Conservation (phyloP, 2,329 filamentous ascomycete species). For the Hypoxylon sp. region DNA sequence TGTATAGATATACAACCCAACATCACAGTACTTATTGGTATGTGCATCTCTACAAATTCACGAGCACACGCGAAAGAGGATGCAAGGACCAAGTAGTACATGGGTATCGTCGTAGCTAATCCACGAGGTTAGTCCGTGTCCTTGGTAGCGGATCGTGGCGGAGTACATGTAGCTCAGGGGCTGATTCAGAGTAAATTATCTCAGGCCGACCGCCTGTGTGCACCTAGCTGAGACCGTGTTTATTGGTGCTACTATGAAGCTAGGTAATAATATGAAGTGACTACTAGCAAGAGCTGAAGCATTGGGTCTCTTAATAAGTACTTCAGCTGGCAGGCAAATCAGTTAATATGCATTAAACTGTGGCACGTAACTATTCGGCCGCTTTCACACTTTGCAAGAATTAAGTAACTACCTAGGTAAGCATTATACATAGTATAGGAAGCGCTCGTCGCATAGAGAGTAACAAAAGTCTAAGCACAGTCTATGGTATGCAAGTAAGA, state of each 20-base stretch:
- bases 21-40: not conserved
- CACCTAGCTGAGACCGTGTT: constrained; percentile 5
- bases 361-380: not conserved
- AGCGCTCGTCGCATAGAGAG: too few relatives aligned
- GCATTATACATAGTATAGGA: too few relatives aligned
- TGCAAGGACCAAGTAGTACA: constrained; percentile 15
- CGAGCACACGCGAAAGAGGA: constrained; percentile 5
- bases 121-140: constrained; percentile 3
- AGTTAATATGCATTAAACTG: not conserved
- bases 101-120: constrained; percentile 5
- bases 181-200: constrained; percentile 33
- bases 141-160: constrained; percentile 38
- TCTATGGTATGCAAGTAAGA: not conserved
- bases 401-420: too few relatives aligned
- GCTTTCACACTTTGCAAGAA: not conserved
- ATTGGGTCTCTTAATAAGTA: not conserved
- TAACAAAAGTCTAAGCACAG: too few relatives aligned
- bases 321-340: not conserved
- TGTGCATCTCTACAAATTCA: constrained; percentile 22
- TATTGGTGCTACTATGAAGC: constrained; percentile 5
- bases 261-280: not conserved
- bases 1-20: too few relatives aligned
- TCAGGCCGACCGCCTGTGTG: constrained; percentile 7
- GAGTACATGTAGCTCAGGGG: constrained; percentile 35
- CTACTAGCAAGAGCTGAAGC: not conserved